Percentiles rank a stretch among this genome's conserved stretches.
Conservation (phyloP, 106 monocot species). For the Allium fistulosum region DNA sequence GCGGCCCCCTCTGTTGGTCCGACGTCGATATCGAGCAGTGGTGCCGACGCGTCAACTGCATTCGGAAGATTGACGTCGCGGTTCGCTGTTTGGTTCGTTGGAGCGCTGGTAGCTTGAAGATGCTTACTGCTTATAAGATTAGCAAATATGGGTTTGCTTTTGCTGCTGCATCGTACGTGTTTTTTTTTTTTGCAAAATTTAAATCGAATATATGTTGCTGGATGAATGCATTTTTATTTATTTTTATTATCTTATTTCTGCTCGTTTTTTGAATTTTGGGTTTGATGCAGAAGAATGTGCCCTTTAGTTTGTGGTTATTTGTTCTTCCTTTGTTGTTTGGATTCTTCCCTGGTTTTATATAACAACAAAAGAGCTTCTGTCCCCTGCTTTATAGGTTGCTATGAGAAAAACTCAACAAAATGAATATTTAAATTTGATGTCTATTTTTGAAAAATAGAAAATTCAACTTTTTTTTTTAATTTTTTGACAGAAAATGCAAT, state of each 20-base stretch:
- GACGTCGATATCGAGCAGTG: constrained; percentile 31
- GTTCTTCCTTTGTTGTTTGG: too few relatives aligned
- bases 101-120: constrained; percentile 13
- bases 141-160: constrained; percentile 24
- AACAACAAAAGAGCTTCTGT: too few relatives aligned
- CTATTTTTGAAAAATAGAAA: too few relatives aligned
- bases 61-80: constrained; percentile 19
- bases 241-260: neutral
- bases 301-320: too few relatives aligned
- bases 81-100: constrained; percentile 23
- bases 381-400: too few relatives aligned
- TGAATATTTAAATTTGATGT: too few relatives aligned
- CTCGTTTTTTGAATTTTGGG: neutral
- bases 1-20: constrained; percentile 30
- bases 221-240: neutral
- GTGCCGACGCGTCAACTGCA: constrained; percentile 35
- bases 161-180: neutral
- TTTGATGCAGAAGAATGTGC: neutral
- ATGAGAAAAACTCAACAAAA: too few relatives aligned
- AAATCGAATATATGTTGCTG: neutral
- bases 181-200: neutral
- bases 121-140: constrained; percentile 32
- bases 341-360: too few relatives aligned
- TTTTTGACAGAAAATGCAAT: too few relatives aligned
- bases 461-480: too few relatives aligned